These are phyloP conservation scores for Coelastrella sp. DNA, from an alignment of 139 green algal species.

Conservation along the genomic window DNA sequence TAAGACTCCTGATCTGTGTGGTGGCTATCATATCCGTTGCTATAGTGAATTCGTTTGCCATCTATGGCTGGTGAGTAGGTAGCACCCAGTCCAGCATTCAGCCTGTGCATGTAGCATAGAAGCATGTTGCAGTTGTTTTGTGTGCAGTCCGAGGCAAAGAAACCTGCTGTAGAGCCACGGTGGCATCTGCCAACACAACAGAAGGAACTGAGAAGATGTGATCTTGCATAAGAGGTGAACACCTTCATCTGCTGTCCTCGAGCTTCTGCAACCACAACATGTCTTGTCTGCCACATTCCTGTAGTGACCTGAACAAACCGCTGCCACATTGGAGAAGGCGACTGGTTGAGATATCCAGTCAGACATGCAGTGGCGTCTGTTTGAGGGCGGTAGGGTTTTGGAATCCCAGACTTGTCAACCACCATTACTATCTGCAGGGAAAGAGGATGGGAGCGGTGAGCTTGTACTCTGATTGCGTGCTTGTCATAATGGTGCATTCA, in stretches of 20 bases:
- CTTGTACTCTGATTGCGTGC: not conserved
- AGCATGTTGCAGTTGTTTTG: not conserved
- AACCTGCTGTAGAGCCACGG: too few species aligned
- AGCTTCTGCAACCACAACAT: too few species aligned
- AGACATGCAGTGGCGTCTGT: not conserved
- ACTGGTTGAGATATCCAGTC: constrained; percentile 37
- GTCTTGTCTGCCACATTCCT: not conserved
- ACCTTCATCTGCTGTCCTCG: too few species aligned
- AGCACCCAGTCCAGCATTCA: not conserved
- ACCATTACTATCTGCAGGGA: constrained; percentile 37
- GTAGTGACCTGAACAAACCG: constrained; percentile 45
- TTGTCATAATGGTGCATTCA: too few species aligned
- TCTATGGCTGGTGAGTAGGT: constrained; percentile 1
- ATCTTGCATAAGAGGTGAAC: too few species aligned
- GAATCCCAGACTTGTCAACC: not conserved
- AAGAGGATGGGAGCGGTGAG: constrained; percentile 41
- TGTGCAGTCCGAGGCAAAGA: not conserved
- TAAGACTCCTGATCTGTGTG: not conserved
- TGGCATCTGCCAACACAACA: too few species aligned
- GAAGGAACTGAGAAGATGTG: too few species aligned
- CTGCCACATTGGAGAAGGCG: constrained; percentile 45
- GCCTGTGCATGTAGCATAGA: not conserved
- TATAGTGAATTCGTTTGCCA: constrained; percentile 20
- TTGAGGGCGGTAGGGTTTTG: constrained; percentile 35
- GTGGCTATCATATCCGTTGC: not conserved